Base-by-base conservation (phyloP, 1,284 basidiomycete species). In the Phylloboletellus chloephorus region DNA sequence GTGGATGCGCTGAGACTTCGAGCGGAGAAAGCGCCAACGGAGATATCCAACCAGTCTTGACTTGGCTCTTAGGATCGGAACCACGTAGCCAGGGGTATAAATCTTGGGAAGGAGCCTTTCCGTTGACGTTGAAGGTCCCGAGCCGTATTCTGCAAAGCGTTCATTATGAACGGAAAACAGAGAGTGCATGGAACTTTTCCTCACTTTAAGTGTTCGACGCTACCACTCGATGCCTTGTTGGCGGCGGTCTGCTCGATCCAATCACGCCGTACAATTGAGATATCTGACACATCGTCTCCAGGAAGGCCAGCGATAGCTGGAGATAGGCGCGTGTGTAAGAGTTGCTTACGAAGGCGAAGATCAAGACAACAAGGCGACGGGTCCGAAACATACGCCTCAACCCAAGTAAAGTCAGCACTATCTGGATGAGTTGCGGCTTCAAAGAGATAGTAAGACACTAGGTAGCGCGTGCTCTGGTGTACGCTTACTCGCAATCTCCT, bases 81-180 rank as follows among this genome's bases (percentile, higher is more conserved):
- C 61, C 48, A 37, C 65, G 52, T 8, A 78, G 53, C 75, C 77
- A 79, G 1, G 66, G 51, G 13, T 67, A 66, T 7, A 88, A 61
- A 52, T 85, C 80, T 50, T 86, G 81, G 7, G 80, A 76, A 3
- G 85, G 83, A 24, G 73, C 48, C 52, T 78, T 79, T 1, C 82
- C 85, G 50, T 87, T 86, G 30, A 88, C 85, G 50, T 88, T 88
- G 65, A 88, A 88, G 2, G 82, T 84, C 12, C 85, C 84, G 12
- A 85, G 48, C 3, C 82, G 76, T 37, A 88, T 54, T 30, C 78
- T 82, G 39, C 23, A 35, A 17, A 16, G 15, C 12, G 17, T n/a
- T n/a, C n/a, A n/a, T n/a, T n/a, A 24, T 52, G 40, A 46, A 46
- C 7, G 4, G 20, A 10, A 31, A 22, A 24, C 4, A 7, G 7